Percentiles rank a stretch among this genome's conserved stretches.
Conservation (phyloP, 148 eudicot species). For the Rhododendron molle region DNA sequence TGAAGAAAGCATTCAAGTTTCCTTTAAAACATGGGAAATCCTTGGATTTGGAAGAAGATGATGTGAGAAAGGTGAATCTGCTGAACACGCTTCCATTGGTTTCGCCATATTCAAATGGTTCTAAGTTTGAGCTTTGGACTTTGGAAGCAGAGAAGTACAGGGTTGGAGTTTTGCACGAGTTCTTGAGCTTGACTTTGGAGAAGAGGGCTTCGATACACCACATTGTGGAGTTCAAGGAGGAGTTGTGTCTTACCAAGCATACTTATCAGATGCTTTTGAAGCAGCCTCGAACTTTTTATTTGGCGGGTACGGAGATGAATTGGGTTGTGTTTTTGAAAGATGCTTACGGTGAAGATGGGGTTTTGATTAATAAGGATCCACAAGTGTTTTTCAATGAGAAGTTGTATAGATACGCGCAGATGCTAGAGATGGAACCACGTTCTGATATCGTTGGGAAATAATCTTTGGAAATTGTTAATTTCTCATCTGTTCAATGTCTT, state of each 20-base stretch:
- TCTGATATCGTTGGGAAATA: conserved; percentile 3
- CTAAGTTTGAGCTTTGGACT: conserved; percentile 66
- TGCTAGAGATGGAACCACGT: conserved; percentile 38
- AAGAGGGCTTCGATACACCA: conserved; percentile 95
- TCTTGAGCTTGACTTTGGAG: conserved; percentile 93
- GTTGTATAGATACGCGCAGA: conserved; percentile 56
- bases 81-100: conserved; percentile 88
- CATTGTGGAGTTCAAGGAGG: conserved; percentile 96
- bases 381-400: conserved; percentile 69
- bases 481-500: background rate
- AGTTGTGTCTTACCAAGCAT: conserved; percentile 91
- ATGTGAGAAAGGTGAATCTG: conserved; percentile 52
- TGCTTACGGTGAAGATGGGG: conserved; percentile 73
- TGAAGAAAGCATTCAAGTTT: conserved; percentile 61
- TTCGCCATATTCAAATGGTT: conserved; percentile 92
- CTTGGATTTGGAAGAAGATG: conserved; percentile 67
- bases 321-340: conserved; percentile 85
- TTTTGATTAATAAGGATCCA: conserved; percentile 69
- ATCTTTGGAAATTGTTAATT: background rate
- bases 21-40: conserved; percentile 65
- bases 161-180: conserved; percentile 86
- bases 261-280: conserved; percentile 86
- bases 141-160: conserved; percentile 91
- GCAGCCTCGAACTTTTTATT: conserved; percentile 77
- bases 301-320: conserved; percentile 99